Percentiles rank a stretch among this genome's conserved stretches.
phyloP scores from a whole-genome alignment of 2,329 filamentous ascomycete genomes.

The Tothia fuscella region DNA sequence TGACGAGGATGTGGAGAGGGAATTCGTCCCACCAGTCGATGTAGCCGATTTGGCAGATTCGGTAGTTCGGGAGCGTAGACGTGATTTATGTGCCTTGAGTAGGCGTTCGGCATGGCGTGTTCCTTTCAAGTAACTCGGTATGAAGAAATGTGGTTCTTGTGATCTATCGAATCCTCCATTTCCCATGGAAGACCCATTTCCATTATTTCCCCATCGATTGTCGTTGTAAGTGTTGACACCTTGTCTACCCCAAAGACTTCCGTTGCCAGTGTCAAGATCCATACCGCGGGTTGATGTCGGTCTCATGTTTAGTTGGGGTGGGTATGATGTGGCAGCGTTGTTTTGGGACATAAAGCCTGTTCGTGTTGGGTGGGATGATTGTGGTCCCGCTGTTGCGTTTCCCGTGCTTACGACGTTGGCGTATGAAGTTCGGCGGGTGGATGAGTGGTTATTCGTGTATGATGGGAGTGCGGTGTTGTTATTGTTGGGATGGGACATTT shows the following conservation, averaged over 20 bases:
- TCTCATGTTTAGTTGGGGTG: not conserved
- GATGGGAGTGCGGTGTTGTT: too few species aligned
- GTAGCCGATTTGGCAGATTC: slow-evolving; percentile 10
- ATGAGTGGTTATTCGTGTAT: too few species aligned
- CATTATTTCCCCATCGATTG: too few species aligned
- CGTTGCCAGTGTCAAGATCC: not conserved
- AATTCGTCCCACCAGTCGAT: slow-evolving; percentile 32
- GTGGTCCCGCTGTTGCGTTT: too few species aligned
- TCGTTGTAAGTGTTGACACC: not conserved
- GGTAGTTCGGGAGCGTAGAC: slow-evolving; percentile 36
- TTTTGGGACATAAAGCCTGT: not conserved
- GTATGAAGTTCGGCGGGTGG: too few species aligned
- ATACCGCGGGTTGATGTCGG: not conserved
- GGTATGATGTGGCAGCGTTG: not conserved
- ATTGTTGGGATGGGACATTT: too few species aligned
- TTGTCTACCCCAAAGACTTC: not conserved
- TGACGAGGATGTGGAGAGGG: slow-evolving; percentile 44
- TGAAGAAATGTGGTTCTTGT: slow-evolving; percentile 41
- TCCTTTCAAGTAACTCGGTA: slow-evolving; percentile 69
- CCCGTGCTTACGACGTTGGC: too few species aligned
- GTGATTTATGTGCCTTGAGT: slow-evolving; percentile 55
- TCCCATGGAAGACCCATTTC: slow-evolving; percentile 14
- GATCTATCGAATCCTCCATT: too few species aligned
- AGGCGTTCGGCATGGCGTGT: slow-evolving; percentile 70
- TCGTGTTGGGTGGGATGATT: too few species aligned